Base-by-base conservation (phyloP, 2,329 filamentous ascomycete genomes). In the Dactylellina drechsleri region DNA sequence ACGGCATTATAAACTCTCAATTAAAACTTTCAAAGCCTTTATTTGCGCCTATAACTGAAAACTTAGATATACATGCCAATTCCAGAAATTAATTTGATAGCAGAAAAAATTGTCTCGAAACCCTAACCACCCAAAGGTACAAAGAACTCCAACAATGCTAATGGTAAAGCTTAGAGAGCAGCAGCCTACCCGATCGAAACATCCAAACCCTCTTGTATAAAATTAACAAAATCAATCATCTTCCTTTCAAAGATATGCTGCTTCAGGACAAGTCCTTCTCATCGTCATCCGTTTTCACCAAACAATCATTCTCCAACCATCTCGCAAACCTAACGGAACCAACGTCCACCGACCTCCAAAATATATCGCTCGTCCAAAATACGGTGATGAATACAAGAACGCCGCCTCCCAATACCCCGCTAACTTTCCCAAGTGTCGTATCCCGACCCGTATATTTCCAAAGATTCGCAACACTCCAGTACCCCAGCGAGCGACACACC, bases 401-500 rank as follows among this genome's bases (percentile, higher is more conserved):
- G 4, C 50, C 53, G n/a, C 68, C 68, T 15, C 58, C 65, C 15
- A 75, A 56, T n/a, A 75, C 70, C 13, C 58, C 68, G 31, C 45
- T 2, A 23, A 73, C 47, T 45, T 70, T 70, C 20, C 66, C 58
- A 3, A 31, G 16, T 13, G 10, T 23, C n/a, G 64, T 70, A 10
- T 64, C 60, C 12, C 52, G 40, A 6, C 64, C 70, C 12, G 64
- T 70, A 64, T 68, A 65, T 8, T 28, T 45, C 68, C 70, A 77
- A n/a, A 75, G 41, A n/a, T 57, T 65, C 1, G 65, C 50, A 6
- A 77, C 71, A 16, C 47, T 64, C 64, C 64, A 77, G 45, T 49
- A 77, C 1, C 75, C 70, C 31, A 81, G 59, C 12, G 78, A 79
- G 8, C 80, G 74, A 28, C 80, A 61, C 12, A 81, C 77, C 4